phyloP scores from a whole-genome alignment of 805 yeast genomes.

The Suhomyces xylopsoci region DNA sequence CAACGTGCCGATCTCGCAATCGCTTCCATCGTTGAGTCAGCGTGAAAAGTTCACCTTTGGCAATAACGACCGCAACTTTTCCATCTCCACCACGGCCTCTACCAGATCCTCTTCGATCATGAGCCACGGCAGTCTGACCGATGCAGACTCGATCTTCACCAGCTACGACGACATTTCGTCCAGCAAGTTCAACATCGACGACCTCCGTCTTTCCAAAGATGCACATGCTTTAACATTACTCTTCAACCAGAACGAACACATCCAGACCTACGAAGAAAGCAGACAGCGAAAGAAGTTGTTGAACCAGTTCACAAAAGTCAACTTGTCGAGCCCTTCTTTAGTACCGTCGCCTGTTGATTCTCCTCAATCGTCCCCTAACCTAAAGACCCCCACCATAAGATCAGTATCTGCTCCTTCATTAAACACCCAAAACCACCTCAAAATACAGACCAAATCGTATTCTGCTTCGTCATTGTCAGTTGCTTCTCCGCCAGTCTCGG shows the following conservation, averaged over 20 bases:
- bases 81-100: constrained; percentile 30
- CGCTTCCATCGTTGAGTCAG: constrained; percentile 40
- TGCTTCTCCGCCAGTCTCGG: not conserved
- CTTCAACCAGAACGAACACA: constrained; percentile 24
- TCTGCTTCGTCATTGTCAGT: no score
- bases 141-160: constrained; percentile 8
- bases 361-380: constrained; percentile 2
- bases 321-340: constrained; percentile 5
- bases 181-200: constrained; percentile 7
- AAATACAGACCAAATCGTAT: not conserved
- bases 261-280: constrained; percentile 23
- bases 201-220: constrained; percentile 27
- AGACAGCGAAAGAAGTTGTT: constrained; percentile 20
- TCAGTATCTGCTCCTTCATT: constrained; percentile 6
- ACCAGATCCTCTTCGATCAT: constrained; percentile 47
- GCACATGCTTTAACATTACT: constrained; percentile 30
- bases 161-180: constrained; percentile 7
- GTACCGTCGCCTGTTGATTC: not conserved
- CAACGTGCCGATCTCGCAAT: constrained; percentile 64
- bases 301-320: constrained; percentile 16
- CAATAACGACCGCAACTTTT: constrained; percentile 16
- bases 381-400: not conserved
- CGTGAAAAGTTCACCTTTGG: constrained; percentile 30
- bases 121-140: constrained; percentile 27
- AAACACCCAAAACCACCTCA: not conserved